Evolutionary conservation across 2,329 filamentous ascomycete genomes (phyloP), one percentile per base, ranked within the genome.

Genomic region (Amphichorda felina): DNA sequence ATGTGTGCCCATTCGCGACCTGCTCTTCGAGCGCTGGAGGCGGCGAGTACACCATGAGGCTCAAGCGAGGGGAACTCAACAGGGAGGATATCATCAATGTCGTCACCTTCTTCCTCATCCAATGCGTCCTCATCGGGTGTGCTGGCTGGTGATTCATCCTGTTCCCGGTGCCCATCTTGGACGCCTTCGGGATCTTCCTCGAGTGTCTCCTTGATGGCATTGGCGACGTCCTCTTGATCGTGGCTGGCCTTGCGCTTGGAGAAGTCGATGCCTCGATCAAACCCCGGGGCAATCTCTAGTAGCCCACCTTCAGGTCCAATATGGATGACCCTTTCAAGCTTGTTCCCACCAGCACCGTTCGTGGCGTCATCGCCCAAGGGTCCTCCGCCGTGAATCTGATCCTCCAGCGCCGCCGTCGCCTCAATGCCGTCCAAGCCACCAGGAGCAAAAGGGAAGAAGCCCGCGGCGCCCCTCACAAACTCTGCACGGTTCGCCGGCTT

Each of bases 1-100:
- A 98, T 94, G 59, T 98, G 91, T 35, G 91, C 91, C 89, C 91
- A 98, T 61, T 96, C 86, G 48, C 75, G 80, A 6, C 83, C 82
- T 27, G 76, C 76, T 49, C 82, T 83, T 50, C 79, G 83, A 41
- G 78, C 68, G 40, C 77, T 75, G 8, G 82, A 79, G 35, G 80
- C 66, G 15, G 82, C 72, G 21, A 95, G 72, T 16, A 76, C 71
- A n/a, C 79, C 79, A 50, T 81, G 83, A 8, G 91, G 86, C 45
- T 93, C 84, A 6, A 98, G 57, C 10, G 93, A 83, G 1, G 91
- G 88, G 48, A 95, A 98, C 51, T 98, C 91, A 18, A 94, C 75
- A 0, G 91, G 91, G 1, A 98, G 59, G 5, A 98, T 68, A 30
- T 82, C 77, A 51, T 98, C 91, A 37, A 98, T 88, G 40, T 79